Conservation (phyloP, 306 rosid genomes). For the Rosa lucieae region DNA sequence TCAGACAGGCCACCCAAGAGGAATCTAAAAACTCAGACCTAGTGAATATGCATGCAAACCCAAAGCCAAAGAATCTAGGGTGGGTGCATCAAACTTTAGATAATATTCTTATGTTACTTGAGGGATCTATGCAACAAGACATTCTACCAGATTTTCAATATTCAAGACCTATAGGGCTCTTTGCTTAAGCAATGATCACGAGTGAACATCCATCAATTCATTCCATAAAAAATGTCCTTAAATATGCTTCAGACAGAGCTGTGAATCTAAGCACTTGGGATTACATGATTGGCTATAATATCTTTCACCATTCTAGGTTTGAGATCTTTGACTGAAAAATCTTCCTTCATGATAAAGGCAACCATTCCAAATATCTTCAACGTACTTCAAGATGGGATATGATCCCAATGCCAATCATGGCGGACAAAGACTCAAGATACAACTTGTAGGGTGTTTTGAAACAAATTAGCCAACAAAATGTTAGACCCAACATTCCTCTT, state of each 20-base stretch:
- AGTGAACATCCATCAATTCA: background rate
- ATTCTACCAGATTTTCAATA: background rate
- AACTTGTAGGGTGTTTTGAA: background rate
- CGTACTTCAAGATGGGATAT: background rate
- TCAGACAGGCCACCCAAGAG: background rate
- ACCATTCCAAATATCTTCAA: background rate
- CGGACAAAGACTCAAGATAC: background rate
- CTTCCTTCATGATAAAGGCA: background rate
- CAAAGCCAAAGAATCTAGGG: background rate
- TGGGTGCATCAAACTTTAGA: background rate
- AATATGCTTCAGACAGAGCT: background rate
- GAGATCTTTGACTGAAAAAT: background rate
- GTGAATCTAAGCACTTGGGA: background rate
- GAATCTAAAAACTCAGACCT: slow-evolving; percentile 8
- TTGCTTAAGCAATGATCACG: background rate
- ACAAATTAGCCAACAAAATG: background rate
- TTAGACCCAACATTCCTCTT: background rate
- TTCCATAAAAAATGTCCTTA: background rate
- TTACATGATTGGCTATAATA: background rate
- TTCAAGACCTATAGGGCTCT: background rate
- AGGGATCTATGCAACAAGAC: background rate
- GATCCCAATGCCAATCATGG: slow-evolving; percentile 6
- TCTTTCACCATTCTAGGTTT: background rate
- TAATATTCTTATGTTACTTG: background rate
- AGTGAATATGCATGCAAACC: background rate